Evolutionary conservation across 2,329 filamentous ascomycete species (phyloP).

Genomic region (Pestalotiopsis sp.): DNA sequence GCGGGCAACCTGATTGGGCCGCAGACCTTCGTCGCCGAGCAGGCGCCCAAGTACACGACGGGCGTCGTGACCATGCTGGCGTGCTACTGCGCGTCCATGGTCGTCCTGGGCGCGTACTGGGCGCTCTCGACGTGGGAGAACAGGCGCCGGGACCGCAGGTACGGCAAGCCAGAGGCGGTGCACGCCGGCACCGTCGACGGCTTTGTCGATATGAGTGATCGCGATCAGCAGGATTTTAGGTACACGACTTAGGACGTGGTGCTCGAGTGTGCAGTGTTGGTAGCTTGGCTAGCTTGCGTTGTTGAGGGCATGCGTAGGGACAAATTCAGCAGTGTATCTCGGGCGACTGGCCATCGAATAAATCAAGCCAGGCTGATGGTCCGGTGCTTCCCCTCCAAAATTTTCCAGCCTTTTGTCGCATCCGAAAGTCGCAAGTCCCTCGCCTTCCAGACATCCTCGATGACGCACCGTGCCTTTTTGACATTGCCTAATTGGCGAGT

Average conservation of each 20-base stretch:
- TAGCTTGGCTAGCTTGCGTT: background rate
- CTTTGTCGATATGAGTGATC: conserved; percentile 11
- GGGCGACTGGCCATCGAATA: background rate
- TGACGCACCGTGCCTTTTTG: conserved; percentile 28
- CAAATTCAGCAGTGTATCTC: too few species aligned
- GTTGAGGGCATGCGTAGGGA: background rate
- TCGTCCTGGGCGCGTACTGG: conserved; percentile 32
- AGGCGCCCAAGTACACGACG: conserved; percentile 38
- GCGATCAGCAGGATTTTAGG: background rate
- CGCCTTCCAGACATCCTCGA: conserved; percentile 30
- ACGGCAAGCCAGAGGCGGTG: conserved; percentile 22
- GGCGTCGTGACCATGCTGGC: conserved; percentile 36
- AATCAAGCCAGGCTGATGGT: background rate
- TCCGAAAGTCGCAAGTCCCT: conserved; percentile 21
- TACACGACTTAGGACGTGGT: background rate
- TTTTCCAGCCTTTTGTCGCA: conserved; percentile 16
- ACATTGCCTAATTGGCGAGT: conserved; percentile 31
- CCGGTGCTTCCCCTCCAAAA: conserved; percentile 13
- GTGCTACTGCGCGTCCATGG: conserved; percentile 33
- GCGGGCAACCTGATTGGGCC: conserved; percentile 42
- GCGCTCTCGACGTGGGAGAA: conserved; percentile 24
- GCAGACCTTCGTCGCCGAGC: conserved; percentile 37
- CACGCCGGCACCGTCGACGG: conserved; percentile 21
- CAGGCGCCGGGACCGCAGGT: conserved; percentile 23
- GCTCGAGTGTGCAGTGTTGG: background rate